Evolutionary conservation across 768 basidiomycete species (phyloP), one percentile per base, ranked within the genome.

Genomic region (Russula brevipes): DNA sequence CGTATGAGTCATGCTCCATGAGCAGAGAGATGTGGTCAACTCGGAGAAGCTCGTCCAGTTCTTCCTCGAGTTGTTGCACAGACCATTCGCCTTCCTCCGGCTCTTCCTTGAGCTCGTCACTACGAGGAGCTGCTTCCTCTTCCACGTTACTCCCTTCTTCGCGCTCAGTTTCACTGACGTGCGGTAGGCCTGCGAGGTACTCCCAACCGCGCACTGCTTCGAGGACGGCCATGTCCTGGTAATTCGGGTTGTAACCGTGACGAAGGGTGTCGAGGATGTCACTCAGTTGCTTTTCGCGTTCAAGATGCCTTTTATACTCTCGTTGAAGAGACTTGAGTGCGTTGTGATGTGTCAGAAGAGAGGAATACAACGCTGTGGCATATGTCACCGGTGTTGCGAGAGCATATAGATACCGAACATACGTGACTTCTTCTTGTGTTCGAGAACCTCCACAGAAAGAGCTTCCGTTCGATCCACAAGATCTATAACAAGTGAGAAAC

Each of bases 141-240:
- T 75, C 76, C 12, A 76, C 75, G 24, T 64, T 73, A 14, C 70
- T 74, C 19, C 69, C 72, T 35, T 74, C 74, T 30, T 72, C 81
- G 69, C 85, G 85, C 33, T 78, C 81, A 8, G 82, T 80, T 53
- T 89, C 86, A 65, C 86, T 85, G 70, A 89, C 86, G 60, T 88
- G 88, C 2, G 86, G 86, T 19, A 89, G 74, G 1, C 82, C 81
- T 12, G 87, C 85, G 8, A 86, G 79, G 47, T 81, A 85, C 72
- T 94, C 91, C 87, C 91, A 98, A 14, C 94, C 95, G 52, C 94
- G 86, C 16, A 98, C 94, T 17, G 96, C 95, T 68, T 96, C 95
- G 35, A 97, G 83, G 53, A 98, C 96, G 2, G 94, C 94, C 96
- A 99, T 98, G 72, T 99, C 96, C 73, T 98, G 95, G 75, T 98